Evolutionary conservation across 805 yeast species (phyloP).

Genomic region (Zygosaccharomyces rouxii): DNA sequence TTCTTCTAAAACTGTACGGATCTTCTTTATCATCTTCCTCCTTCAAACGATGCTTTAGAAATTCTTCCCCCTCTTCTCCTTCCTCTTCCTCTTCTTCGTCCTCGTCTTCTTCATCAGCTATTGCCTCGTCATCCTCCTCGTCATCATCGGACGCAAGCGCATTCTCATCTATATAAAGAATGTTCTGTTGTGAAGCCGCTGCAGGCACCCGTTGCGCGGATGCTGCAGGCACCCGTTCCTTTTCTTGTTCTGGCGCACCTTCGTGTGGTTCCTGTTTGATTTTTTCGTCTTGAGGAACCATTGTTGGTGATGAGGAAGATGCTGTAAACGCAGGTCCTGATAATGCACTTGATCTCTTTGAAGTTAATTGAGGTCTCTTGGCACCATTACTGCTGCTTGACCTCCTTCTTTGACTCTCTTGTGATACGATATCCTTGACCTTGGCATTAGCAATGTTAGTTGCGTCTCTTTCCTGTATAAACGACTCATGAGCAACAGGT

Average conservation of each 20-base stretch:
- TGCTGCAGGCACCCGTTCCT: background rate
- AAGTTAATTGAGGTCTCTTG: conserved; percentile 4
- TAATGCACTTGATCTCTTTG: background rate
- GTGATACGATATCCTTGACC: conserved; percentile 41
- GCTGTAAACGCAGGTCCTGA: background rate
- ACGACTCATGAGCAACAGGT: conserved; percentile 38
- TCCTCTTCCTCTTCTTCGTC: conserved; percentile 34
- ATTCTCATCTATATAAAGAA: conserved; percentile 39
- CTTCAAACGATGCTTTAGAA: no score
- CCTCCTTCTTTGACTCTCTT: conserved; percentile 29
- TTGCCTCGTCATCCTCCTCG: conserved; percentile 33
- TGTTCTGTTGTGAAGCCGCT: conserved; percentile 19
- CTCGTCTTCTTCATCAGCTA: conserved; percentile 36
- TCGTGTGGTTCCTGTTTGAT: background rate
- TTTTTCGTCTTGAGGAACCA: no score
- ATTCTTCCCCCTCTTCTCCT: conserved; percentile 4
- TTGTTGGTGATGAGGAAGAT: background rate
- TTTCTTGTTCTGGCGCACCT: background rate
- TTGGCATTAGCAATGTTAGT: conserved; percentile 39
- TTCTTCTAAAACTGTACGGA: conserved; percentile 19
- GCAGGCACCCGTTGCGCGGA: background rate
- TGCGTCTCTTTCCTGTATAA: conserved; percentile 40
- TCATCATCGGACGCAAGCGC: conserved; percentile 34
- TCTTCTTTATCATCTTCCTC: conserved; percentile 10
- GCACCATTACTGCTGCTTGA: conserved; percentile 23